Base-by-base conservation (phyloP, 495 filamentous ascomycete species). In the Bacidia rubella region DNA sequence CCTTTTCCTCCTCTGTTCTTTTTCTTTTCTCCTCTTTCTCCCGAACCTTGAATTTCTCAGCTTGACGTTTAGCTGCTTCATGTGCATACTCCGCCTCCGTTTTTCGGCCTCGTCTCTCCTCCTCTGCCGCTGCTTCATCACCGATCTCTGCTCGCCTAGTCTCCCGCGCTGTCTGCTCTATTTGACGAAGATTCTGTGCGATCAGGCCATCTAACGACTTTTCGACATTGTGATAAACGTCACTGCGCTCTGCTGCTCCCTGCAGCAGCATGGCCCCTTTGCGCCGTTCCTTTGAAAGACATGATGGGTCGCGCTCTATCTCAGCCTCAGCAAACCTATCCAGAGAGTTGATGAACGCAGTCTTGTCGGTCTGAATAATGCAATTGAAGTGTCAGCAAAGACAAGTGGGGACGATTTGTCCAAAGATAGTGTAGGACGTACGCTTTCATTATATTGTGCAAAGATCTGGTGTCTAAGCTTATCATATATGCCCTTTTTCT, bases 401-500 rank as follows among this genome's bases (percentile, higher is more conserved):
- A n/a, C 29, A 7, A 7, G 29, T 35, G 29, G 15, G 29, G 7
- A 35, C 29, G 29, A 35, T 35, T 7, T 15, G 15, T 15, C 29
- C 29, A 35, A 57, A 41, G 42, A 1, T 15, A 22, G 32, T 3
- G 3, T 53, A 27, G 25, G 27, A 64, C 80, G 60, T 77, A 89
- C 86, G 52, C 79, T 81, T 26, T 81, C 76, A 56, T 85, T 80
- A 54, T 92, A 87, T 52, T 89, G 79, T 35, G 83, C 78, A 80
- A 85, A 90, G 2, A 87, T 72, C 49, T 82, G 74, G 63, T 92
- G 92, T 47, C 89, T 79, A 54, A 90, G 74, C n/a, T 68, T 71
- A 64, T 95, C 89, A 59, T 90, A 94, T 38, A 83, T 83, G 21
- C 89, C 89, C 65, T 90, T 90, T 69, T 94, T 94, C 67, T 92